These are phyloP conservation scores for Albizia julibrissin DNA, from an alignment of 306 rosid species.

Conservation along the genomic window DNA sequence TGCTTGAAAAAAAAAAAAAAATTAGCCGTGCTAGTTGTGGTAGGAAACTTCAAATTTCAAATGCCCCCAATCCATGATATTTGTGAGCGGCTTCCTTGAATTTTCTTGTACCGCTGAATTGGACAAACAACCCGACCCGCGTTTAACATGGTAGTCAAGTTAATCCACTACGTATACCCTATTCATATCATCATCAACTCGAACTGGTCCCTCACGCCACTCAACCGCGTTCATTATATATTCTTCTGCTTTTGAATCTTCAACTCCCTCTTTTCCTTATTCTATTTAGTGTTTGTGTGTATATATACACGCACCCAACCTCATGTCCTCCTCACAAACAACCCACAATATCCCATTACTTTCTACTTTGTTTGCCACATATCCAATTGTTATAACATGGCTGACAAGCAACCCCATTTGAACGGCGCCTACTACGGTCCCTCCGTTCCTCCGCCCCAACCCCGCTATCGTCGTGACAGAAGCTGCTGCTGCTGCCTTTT, in stretches of 20 bases:
- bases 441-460: slow-evolving; percentile 22
- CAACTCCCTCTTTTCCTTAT: not conserved
- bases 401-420: slow-evolving; percentile 32
- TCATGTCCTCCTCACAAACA: not conserved
- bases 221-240: not conserved
- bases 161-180: not conserved
- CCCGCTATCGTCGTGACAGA: not conserved
- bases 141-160: not conserved
- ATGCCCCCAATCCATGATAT: not conserved
- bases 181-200: not conserved
- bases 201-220: not conserved
- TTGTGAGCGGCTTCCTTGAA: not conserved
- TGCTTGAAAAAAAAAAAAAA: too few species aligned
- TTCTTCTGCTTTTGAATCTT: not conserved
- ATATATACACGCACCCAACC: not conserved
- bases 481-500: slow-evolving; percentile 48
- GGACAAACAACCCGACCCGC: not conserved
- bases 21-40: not conserved
- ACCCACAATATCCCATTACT: not conserved
- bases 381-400: not conserved
- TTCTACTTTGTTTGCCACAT: not conserved
- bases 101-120: not conserved
- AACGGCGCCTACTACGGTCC: slow-evolving; percentile 40
- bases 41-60: not conserved
- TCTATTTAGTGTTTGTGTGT: not conserved